Evolutionary conservation across 140 eudicot genomes (phyloP).

Genomic region (Cichorium intybus): DNA sequence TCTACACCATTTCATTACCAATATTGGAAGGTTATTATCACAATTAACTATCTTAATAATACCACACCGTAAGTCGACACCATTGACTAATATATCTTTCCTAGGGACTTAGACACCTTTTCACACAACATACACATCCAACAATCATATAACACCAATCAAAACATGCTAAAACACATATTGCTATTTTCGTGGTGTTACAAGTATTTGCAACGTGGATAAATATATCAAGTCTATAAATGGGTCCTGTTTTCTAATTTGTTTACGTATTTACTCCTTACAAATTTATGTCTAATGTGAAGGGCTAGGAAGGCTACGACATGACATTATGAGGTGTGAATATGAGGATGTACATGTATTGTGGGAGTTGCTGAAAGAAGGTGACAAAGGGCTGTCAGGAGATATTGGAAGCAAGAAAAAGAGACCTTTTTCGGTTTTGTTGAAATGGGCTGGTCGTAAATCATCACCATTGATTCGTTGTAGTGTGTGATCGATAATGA

Average conservation of each 20-base stretch:
- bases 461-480: conserved; percentile 29
- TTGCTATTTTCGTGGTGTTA: too few relatives aligned
- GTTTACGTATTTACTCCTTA: too few relatives aligned
- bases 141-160: too few relatives aligned
- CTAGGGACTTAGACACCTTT: too few relatives aligned
- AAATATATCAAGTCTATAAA: neutral
- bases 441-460: conserved; percentile 29
- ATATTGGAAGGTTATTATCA: too few relatives aligned
- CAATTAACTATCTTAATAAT: too few relatives aligned
- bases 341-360: conserved; percentile 61
- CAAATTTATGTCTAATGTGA: neutral
- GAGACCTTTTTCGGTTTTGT: conserved; percentile 13
- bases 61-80: too few relatives aligned
- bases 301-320: conserved; percentile 52
- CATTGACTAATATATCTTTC: too few relatives aligned
- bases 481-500: conserved; percentile 12
- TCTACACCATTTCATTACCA: too few relatives aligned
- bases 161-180: too few relatives aligned
- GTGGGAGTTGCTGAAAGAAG: conserved; percentile 52
- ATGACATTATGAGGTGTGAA: conserved; percentile 55
- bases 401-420: conserved; percentile 16
- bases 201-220: too few relatives aligned
- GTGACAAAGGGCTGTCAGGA: conserved; percentile 21
- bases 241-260: neutral
- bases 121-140: too few relatives aligned